phyloP scores from a whole-genome alignment of 1,139 yeast genomes.

The Wickerhamomyces sp. region DNA sequence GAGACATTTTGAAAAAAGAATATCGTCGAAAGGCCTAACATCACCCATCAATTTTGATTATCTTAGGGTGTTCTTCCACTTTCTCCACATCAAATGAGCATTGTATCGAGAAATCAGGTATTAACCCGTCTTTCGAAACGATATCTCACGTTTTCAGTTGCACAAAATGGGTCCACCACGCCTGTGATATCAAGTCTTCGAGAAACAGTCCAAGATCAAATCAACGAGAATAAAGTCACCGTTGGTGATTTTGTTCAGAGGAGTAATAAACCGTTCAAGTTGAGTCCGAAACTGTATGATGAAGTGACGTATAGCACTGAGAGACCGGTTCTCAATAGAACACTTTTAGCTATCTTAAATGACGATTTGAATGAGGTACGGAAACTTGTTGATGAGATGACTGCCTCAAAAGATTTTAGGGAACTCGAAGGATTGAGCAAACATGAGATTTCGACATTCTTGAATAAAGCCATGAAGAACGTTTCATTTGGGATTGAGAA shows the following conservation, averaged over 20 bases:
- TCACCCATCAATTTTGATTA: no score
- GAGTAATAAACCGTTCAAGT: background rate
- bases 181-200: background rate
- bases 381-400: background rate
- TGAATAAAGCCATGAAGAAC: background rate
- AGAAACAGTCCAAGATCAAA: background rate
- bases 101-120: no score
- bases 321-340: background rate
- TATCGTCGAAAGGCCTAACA: no score
- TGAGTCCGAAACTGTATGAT: background rate
- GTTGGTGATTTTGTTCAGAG: constrained; percentile 1
- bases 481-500: background rate
- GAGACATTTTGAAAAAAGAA: no score
- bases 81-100: no score
- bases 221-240: background rate
- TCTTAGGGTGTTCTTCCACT: no score
- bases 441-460: background rate
- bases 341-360: background rate
- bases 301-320: background rate
- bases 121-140: constrained; percentile 4
- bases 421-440: background rate
- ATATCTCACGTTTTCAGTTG: constrained; percentile 9
- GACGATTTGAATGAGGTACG: background rate
- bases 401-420: background rate
- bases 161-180: constrained; percentile 1